Evolutionary conservation across 208 protist genomes (phyloP).

Genomic region (Leishmania arabica): DNA sequence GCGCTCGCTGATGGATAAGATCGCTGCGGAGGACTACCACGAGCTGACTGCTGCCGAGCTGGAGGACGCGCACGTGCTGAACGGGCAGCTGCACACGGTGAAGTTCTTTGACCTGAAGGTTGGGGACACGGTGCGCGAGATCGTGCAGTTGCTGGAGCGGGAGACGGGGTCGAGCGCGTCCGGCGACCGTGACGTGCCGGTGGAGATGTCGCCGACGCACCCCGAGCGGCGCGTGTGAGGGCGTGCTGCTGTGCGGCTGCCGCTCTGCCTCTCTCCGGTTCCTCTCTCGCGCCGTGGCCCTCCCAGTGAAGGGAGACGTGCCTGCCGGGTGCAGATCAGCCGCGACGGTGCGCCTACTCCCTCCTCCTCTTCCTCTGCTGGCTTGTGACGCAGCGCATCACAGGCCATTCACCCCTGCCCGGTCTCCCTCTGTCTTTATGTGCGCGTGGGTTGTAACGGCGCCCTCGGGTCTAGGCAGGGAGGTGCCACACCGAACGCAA

Average conservation of each 20-base stretch:
- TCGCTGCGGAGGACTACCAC: conserved; percentile 78
- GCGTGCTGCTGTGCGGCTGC: background rate
- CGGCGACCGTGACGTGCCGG: conserved; percentile 49
- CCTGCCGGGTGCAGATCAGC: background rate
- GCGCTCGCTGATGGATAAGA: conserved; percentile 77
- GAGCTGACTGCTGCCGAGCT: conserved; percentile 57
- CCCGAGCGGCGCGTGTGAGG: conserved; percentile 72
- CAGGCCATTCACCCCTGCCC: background rate
- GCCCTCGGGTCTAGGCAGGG: background rate
- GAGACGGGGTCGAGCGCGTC: conserved; percentile 50
- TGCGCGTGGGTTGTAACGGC: background rate
- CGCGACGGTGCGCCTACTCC: background rate
- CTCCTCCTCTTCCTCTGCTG: background rate
- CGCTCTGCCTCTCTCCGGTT: background rate
- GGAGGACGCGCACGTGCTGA: conserved; percentile 60
- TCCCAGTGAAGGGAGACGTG: background rate
- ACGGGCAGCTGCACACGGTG: conserved; percentile 82
- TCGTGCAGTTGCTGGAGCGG: conserved; percentile 66
- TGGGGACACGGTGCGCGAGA: conserved; percentile 81
- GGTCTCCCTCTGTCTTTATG: background rate
- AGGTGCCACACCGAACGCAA: background rate
- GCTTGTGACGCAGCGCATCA: background rate
- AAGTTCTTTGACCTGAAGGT: conserved; percentile 90
- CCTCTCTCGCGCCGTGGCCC: background rate
- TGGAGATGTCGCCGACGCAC: conserved; percentile 65